Evolutionary conservation across 129 eudicot genomes (phyloP).

Genomic region (Calendula officinalis): DNA sequence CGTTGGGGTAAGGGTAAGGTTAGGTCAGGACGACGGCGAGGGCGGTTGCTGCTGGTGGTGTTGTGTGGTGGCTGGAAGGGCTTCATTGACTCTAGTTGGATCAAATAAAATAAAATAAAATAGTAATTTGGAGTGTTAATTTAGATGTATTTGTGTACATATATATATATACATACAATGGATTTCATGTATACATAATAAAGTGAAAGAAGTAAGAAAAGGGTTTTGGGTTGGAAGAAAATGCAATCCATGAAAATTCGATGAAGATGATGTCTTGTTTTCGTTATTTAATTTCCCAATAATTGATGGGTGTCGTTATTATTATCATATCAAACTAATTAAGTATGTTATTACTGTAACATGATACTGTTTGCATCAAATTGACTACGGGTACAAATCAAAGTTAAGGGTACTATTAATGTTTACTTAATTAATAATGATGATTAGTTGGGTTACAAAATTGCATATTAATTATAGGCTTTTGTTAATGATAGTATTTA

Average conservation of each 20-base stretch:
- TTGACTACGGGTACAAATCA: no score
- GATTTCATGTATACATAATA: neutral
- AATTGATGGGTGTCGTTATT: no score
- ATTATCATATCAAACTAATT: no score
- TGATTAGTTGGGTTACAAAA: no score
- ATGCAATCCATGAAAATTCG: slow-evolving; percentile 4
- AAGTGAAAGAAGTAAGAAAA: slow-evolving; percentile 8
- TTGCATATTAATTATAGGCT: no score
- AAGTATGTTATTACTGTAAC: no score
- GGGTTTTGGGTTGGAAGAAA: neutral
- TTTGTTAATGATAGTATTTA: no score
- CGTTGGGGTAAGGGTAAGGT: slow-evolving; percentile 26
- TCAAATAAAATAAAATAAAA: neutral
- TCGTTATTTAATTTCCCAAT: no score
- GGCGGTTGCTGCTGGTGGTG: neutral
- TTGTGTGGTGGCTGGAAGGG: slow-evolving; percentile 1
- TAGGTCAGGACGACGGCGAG: slow-evolving; percentile 20
- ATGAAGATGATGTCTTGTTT: neutral
- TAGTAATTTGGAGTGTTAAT: neutral
- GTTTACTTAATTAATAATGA: no score
- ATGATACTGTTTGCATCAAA: no score
- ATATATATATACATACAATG: no score
- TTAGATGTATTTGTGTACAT: neutral
- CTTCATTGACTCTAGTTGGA: slow-evolving; percentile 12
- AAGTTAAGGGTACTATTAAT: no score